Conservation (phyloP, 1,139 yeast genomes). For the Blastobotrys indianensis region DNA sequence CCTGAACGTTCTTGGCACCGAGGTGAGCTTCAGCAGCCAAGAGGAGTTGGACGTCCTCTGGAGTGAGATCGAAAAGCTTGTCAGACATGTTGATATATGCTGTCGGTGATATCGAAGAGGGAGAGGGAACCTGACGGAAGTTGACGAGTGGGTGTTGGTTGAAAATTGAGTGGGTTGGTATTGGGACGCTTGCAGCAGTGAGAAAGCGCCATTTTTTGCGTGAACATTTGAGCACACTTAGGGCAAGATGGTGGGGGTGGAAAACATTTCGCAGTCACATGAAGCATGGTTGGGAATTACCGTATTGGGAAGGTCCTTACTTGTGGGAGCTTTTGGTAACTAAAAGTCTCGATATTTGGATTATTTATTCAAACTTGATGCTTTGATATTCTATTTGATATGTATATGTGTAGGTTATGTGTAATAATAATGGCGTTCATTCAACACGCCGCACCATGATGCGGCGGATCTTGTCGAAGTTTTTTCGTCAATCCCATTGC, state of each 20-base stretch:
- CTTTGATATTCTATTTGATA: no score
- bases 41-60: slow-evolving; percentile 99
- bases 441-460: no score
- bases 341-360: no score
- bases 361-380: no score
- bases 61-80: slow-evolving; percentile 80
- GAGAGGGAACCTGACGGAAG: neutral
- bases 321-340: no score
- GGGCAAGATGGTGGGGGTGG: neutral
- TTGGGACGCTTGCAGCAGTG: neutral
- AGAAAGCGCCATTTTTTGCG: neutral
- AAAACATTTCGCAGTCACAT: slow-evolving; percentile 1
- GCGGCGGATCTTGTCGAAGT: no score
- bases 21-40: slow-evolving; percentile 99
- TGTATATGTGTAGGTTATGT: no score
- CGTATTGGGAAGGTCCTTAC: no score
- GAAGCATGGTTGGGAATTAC: slow-evolving; percentile 1
- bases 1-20: slow-evolving; percentile 99
- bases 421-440: no score
- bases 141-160: neutral
- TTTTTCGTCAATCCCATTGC: no score
- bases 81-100: slow-evolving; percentile 47
- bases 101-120: neutral
- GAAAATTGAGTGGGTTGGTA: slow-evolving; percentile 5
- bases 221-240: neutral